A percentile compares a stretch with the other conserved stretches of the same genome.
Conservation (phyloP, 768 basidiomycete genomes). For the Infundibulicybe gibba region DNA sequence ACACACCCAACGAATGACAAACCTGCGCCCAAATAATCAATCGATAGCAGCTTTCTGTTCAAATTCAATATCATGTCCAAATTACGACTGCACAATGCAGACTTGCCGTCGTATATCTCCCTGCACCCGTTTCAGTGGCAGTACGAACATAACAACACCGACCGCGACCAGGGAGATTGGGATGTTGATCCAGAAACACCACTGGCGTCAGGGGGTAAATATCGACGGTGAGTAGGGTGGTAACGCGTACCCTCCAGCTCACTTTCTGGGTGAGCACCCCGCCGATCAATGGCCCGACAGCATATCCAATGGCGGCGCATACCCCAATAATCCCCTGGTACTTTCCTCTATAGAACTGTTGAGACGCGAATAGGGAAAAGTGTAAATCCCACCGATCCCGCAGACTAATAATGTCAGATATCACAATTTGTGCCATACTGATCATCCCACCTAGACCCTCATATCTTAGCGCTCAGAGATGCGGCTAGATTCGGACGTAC, state of each 20-base stretch:
- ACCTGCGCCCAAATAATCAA: no score
- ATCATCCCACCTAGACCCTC: constrained; percentile 47
- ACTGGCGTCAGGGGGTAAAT: neutral
- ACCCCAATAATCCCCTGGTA: constrained; percentile 74
- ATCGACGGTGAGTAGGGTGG: neutral
- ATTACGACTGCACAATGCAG: neutral
- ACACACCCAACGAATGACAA: no score
- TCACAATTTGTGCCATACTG: constrained; percentile 58
- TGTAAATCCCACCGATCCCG: constrained; percentile 43
- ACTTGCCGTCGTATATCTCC: no score
- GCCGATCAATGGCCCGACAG: constrained; percentile 62
- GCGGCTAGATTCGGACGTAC: constrained; percentile 13
- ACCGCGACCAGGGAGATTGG: no score
- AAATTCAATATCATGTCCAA: neutral
- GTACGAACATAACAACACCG: constrained; percentile 52
- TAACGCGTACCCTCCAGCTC: constrained; percentile 60
- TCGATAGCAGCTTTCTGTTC: no score
- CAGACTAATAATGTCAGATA: no score
- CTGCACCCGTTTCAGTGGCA: constrained; percentile 67
- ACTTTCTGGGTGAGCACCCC: no score
- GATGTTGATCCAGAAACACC: no score
- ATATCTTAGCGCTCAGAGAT: neutral
- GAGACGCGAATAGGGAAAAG: constrained; percentile 1
- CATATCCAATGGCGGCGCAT: constrained; percentile 54
- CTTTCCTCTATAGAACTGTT: no score